Evolutionary conservation across 306 rosid species (phyloP).

Genomic region (Gastrolobium villosum): DNA sequence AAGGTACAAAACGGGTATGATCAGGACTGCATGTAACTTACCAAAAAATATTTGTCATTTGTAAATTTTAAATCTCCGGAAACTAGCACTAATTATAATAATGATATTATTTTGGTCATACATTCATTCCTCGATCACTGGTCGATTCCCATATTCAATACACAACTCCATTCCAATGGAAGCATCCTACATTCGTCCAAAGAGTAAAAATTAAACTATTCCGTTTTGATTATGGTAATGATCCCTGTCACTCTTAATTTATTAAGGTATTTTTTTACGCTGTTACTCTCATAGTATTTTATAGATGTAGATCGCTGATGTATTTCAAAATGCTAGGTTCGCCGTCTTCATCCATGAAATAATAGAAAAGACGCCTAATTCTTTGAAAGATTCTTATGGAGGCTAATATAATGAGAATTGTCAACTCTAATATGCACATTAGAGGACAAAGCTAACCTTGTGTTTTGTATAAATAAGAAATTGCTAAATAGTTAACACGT

Average conservation of each 20-base stretch:
- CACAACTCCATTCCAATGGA: slow-evolving; percentile 13
- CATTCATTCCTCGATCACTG: slow-evolving; percentile 18
- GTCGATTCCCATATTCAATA: neutral
- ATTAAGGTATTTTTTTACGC: neutral
- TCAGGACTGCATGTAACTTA: neutral
- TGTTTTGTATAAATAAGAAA: slow-evolving; percentile 8
- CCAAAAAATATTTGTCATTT: neutral
- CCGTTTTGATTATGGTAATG: neutral
- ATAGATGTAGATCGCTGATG: slow-evolving; percentile 35
- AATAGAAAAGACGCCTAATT: slow-evolving; percentile 37
- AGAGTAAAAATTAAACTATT: slow-evolving; percentile 6
- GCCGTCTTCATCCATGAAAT: slow-evolving; percentile 49
- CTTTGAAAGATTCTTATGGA: slow-evolving; percentile 49
- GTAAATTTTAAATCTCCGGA: slow-evolving; percentile 5
- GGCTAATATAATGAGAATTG: slow-evolving; percentile 42
- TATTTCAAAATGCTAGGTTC: slow-evolving; percentile 45
- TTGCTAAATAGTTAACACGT: neutral
- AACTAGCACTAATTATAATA: slow-evolving; percentile 1
- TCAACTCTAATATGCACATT: slow-evolving; percentile 40
- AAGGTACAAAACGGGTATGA: neutral
- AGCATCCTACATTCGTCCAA: slow-evolving; percentile 25
- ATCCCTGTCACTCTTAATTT: neutral
- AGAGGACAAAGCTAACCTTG: slow-evolving; percentile 45
- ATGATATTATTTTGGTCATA: slow-evolving; percentile 7
- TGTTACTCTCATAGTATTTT: slow-evolving; percentile 24